phyloP scores from a whole-genome alignment of 208 protist species.

The Trypanosomatidae sp. region DNA sequence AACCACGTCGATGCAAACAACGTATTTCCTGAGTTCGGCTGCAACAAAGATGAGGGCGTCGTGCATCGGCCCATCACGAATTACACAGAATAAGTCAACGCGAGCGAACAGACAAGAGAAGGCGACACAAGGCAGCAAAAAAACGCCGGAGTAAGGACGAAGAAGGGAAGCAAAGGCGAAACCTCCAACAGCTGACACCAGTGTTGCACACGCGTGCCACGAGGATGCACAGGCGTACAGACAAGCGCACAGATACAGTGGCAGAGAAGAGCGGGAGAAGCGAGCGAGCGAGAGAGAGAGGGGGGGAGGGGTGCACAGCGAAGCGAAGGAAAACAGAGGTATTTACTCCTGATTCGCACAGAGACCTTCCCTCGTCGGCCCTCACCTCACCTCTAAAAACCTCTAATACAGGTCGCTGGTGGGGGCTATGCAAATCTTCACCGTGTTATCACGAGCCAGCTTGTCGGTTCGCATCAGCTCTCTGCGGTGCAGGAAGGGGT shows the following conservation, averaged over 20 bases:
- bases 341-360: not conserved
- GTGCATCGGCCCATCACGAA: no score
- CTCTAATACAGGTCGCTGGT: constrained; percentile 68
- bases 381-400: not conserved
- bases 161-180: no score
- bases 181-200: no score
- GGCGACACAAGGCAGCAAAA: not conserved
- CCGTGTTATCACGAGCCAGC: constrained; percentile 59
- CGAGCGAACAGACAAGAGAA: not conserved
- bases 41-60: no score
- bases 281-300: no score
- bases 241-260: not conserved
- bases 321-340: not conserved
- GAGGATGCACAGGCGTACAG: not conserved
- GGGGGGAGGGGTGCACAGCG: not conserved
- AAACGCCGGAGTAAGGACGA: not conserved
- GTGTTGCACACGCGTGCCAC: not conserved
- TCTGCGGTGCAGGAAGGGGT: constrained; percentile 56
- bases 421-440: constrained; percentile 73
- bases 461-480: constrained; percentile 72
- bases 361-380: not conserved
- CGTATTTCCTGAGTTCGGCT: not conserved
- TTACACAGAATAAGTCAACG: not conserved
- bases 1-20: not conserved
- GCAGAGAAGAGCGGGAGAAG: not conserved